Conservation (phyloP, 805 yeast species). For the Lipomyces chichibuensis region DNA sequence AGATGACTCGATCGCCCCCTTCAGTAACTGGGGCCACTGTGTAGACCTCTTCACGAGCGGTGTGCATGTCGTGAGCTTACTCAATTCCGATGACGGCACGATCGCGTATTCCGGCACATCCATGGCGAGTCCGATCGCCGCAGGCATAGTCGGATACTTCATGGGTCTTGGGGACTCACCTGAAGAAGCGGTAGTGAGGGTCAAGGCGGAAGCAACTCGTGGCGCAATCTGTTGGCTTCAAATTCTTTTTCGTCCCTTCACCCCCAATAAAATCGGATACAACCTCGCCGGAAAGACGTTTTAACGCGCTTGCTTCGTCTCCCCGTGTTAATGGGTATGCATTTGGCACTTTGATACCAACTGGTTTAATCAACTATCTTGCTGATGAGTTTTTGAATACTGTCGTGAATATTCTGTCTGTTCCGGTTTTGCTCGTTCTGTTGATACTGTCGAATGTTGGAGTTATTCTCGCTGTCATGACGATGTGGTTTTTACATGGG, state of each 20-base stretch:
- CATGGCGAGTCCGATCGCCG: slow-evolving; percentile 97
- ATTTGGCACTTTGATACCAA: neutral
- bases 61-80: slow-evolving; percentile 70
- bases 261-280: slow-evolving; percentile 32
- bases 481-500: neutral
- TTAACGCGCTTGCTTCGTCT: neutral
- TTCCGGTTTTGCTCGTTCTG: neutral
- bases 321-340: neutral
- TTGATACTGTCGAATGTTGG: neutral
- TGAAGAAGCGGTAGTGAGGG: slow-evolving; percentile 37
- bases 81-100: slow-evolving; percentile 40
- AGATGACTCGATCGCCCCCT: slow-evolving; percentile 68
- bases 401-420: neutral
- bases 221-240: slow-evolving; percentile 36
- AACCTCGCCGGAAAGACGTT: slow-evolving; percentile 25
- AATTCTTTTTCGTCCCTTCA: slow-evolving; percentile 37
- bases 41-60: slow-evolving; percentile 89
- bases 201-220: slow-evolving; percentile 32
- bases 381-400: neutral
- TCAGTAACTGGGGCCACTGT: slow-evolving; percentile 93
- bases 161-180: slow-evolving; percentile 42
- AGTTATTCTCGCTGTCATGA: neutral
- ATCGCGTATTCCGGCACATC: slow-evolving; percentile 72
- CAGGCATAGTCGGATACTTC: slow-evolving; percentile 88
- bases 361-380: neutral